Evolutionary conservation across 2,329 filamentous ascomycete genomes (phyloP).

Genomic region (Fusarium tanahbumbuense): DNA sequence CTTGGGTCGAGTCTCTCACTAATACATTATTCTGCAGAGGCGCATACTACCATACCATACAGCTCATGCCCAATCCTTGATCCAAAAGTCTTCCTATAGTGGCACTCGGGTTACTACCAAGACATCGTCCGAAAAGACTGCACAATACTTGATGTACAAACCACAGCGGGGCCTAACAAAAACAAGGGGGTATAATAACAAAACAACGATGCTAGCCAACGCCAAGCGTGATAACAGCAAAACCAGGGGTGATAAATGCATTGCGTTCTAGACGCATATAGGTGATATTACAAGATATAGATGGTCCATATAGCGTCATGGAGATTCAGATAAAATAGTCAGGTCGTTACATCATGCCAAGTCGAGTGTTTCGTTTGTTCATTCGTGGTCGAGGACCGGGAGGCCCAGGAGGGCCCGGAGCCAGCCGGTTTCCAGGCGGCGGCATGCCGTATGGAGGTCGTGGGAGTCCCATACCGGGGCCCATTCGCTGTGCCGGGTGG

Average conservation of each 20-base stretch:
- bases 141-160: slow-evolving; percentile 4
- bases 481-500: slow-evolving; percentile 42
- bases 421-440: slow-evolving; percentile 36
- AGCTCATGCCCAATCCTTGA: slow-evolving; percentile 2
- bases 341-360: slow-evolving; percentile 65
- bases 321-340: slow-evolving; percentile 22
- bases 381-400: slow-evolving; percentile 59
- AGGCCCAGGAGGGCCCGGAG: slow-evolving; percentile 51
- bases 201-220: slow-evolving; percentile 39
- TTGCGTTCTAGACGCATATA: slow-evolving; percentile 20
- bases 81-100: slow-evolving; percentile 5
- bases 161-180: slow-evolving; percentile 19
- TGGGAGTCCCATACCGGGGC: slow-evolving; percentile 38
- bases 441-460: slow-evolving; percentile 45
- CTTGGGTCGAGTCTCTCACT: slow-evolving; percentile 8
- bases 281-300: slow-evolving; percentile 37
- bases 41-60: slow-evolving; percentile 2
- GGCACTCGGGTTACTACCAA: neutral
- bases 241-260: slow-evolving; percentile 15
- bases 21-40: slow-evolving; percentile 7
- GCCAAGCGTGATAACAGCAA: slow-evolving; percentile 15
- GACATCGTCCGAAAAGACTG: neutral
- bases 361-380: slow-evolving; percentile 72
- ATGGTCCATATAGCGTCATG: slow-evolving; percentile 31
- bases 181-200: slow-evolving; percentile 44